Base-by-base conservation (phyloP, 208 protist species). In the Acanthamoeba culbertsoni region DNA sequence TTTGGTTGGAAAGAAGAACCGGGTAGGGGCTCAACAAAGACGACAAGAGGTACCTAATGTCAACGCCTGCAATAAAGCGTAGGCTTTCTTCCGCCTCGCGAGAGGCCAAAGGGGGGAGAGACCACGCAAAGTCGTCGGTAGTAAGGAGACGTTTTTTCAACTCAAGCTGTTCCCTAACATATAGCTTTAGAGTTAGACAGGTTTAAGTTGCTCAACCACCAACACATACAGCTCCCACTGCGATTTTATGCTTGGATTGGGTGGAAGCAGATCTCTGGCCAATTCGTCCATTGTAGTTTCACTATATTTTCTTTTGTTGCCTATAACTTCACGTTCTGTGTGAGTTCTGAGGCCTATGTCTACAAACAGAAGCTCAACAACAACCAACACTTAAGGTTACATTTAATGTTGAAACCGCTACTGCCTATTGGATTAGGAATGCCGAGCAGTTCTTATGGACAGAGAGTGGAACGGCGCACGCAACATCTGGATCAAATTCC, bases 111-210 rank as follows among this genome's bases (percentile, higher is more conserved):
- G 7, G n/a, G 28, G 43, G 46, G 18, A 86, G 77, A 40, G 26
- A 16, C 77, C 77, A 86, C 8, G n/a, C 6, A 40, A 86, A 86
- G 77, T 86, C 77, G 77, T 86, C 77, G 10, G n/a, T 16, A 2
- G 77, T 59, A 14, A 86, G 14, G 5, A 86, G 77, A 12, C 59
- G 26, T 12, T 4, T 23, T 33, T 86, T 53, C 26, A 86, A 46
- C 35, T 31, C 77, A 40, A 86, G 77, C 31, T 86, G 77, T 35
- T 86, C 77, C 77, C 77, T 86, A 31, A 8, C 59, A 68, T n/a
- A 59, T 59, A 59, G 23, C 14, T 59, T 23, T 59, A 59, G 23
- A 59, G 23, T 59, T n/a, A 59, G 23, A n/a, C 14, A 59, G 23
- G 14, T 59, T n/a, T 59, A 23, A 59, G 14, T n/a, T 59, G 14